Conservation (phyloP, 768 basidiomycete genomes). For the Mycena rebaudengoi region DNA sequence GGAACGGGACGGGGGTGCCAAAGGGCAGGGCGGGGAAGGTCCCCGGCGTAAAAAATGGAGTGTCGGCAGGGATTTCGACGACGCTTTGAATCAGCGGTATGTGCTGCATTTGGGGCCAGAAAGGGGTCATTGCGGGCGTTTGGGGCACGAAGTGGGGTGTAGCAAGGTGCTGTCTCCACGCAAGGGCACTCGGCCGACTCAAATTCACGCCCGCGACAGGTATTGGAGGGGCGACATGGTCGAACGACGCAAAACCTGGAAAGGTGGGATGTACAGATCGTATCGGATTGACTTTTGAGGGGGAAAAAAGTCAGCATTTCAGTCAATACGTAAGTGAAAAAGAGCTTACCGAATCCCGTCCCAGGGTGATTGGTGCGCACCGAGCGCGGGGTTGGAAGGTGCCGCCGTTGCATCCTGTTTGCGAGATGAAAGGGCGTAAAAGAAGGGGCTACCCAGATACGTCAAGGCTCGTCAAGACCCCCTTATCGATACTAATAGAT, state of each 20-base stretch:
- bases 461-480: constrained; percentile 13
- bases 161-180: constrained; percentile 13
- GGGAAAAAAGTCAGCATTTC: neutral
- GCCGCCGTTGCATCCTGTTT: constrained; percentile 16
- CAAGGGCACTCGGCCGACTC: constrained; percentile 15
- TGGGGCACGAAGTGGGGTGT: neutral
- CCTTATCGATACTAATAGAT: constrained; percentile 22
- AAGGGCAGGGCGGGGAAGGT: constrained; percentile 25
- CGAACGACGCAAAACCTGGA: neutral
- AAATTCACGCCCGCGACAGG: constrained; percentile 6
- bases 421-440: constrained; percentile 14
- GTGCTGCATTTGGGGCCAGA: constrained; percentile 8
- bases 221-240: neutral
- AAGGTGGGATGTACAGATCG: neutral
- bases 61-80: constrained; percentile 15
- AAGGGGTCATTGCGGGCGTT: constrained; percentile 13
- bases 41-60: constrained; percentile 13
- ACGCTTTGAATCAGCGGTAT: constrained; percentile 8
- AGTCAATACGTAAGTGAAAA: constrained; percentile 11
- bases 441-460: neutral
- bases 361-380: constrained; percentile 8
- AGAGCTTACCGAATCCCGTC: constrained; percentile 16
- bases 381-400: constrained; percentile 9
- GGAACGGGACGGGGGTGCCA: constrained; percentile 28
- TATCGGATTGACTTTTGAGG: constrained; percentile 15